Percentiles rank a stretch among this genome's conserved stretches.
phyloP scores from a whole-genome alignment of 352 stramenopile genomes.

The Phytopythium ostracodes region DNA sequence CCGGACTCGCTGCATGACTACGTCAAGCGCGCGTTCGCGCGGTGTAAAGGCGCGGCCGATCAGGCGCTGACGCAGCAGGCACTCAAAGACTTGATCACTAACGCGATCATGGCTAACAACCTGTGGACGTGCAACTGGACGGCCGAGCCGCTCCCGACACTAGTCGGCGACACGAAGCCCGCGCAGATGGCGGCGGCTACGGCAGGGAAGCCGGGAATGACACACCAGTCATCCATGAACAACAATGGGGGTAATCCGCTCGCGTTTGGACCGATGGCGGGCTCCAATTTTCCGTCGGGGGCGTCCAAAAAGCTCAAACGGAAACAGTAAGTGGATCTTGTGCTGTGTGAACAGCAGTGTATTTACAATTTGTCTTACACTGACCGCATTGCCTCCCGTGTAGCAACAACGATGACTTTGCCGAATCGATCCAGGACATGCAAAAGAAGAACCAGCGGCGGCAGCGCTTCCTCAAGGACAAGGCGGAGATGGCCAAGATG shows the following conservation, averaged over 20 bases:
- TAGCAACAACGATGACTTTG: constrained; percentile 15
- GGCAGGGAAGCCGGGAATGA: background rate
- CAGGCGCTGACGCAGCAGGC: constrained; percentile 74
- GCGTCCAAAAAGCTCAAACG: constrained; percentile 60
- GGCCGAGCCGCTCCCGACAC: constrained; percentile 62
- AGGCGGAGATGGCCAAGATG: constrained; percentile 54
- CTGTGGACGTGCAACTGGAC: constrained; percentile 86
- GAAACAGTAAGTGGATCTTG: constrained; percentile 42
- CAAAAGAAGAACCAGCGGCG: constrained; percentile 72
- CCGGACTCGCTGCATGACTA: constrained; percentile 81
- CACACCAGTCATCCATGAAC: constrained; percentile 4
- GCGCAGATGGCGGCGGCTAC: constrained; percentile 16
- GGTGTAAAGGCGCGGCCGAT: constrained; percentile 70
- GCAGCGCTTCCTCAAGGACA: constrained; percentile 76
- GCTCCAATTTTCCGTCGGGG: constrained; percentile 6
- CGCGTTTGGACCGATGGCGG: constrained; percentile 9
- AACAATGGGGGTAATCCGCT: constrained; percentile 6
- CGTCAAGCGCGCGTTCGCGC: constrained; percentile 80
- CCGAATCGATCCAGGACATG: constrained; percentile 37
- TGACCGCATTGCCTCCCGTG: background rate
- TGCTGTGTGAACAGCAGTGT: background rate
- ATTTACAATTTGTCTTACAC: background rate
- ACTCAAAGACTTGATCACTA: constrained; percentile 81
- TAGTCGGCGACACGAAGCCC: constrained; percentile 42
- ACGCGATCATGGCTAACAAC: constrained; percentile 78